These are phyloP conservation scores for Penicillium sp. DNA, from an alignment of 2,329 filamentous ascomycete genomes.

Conservation along the genomic window DNA sequence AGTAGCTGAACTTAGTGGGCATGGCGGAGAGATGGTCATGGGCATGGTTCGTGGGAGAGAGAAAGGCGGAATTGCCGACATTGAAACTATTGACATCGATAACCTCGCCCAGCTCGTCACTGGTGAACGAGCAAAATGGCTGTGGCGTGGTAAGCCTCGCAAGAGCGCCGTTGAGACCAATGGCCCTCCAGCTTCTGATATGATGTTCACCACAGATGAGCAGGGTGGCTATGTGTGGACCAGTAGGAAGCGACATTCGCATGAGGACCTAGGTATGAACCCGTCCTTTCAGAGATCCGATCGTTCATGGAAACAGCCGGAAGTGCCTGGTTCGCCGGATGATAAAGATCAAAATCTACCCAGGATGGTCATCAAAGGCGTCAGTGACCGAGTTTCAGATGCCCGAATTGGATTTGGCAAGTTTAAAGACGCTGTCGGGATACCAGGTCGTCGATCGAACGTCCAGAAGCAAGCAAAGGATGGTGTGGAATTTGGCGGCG, in stretches of 20 bases:
- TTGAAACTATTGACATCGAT: slow-evolving; percentile 90
- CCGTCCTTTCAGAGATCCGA: slow-evolving; percentile 38
- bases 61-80: slow-evolving; percentile 86
- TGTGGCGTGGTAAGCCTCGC: slow-evolving; percentile 89
- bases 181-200: slow-evolving; percentile 42
- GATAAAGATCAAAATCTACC: slow-evolving; percentile 57
- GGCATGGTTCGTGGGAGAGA: slow-evolving; percentile 89
- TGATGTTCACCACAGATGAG: slow-evolving; percentile 52
- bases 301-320: slow-evolving; percentile 35
- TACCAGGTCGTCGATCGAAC: slow-evolving; percentile 49
- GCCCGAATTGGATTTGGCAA: slow-evolving; percentile 81
- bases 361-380: slow-evolving; percentile 75
- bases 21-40: slow-evolving; percentile 91
- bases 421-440: slow-evolving; percentile 79
- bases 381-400: slow-evolving; percentile 78
- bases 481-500: slow-evolving; percentile 34
- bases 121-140: slow-evolving; percentile 86
- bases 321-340: slow-evolving; percentile 34
- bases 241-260: slow-evolving; percentile 43
- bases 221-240: slow-evolving; percentile 53
- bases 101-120: slow-evolving; percentile 77
- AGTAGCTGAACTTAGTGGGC: slow-evolving; percentile 89
- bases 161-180: slow-evolving; percentile 55
- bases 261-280: slow-evolving; percentile 44
- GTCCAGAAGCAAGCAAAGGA: slow-evolving; percentile 46